Evolutionary conservation across 2,329 filamentous ascomycete genomes (phyloP), one percentile per base, ranked within the genome.

Genomic region (Paramyrothecium roridum): DNA sequence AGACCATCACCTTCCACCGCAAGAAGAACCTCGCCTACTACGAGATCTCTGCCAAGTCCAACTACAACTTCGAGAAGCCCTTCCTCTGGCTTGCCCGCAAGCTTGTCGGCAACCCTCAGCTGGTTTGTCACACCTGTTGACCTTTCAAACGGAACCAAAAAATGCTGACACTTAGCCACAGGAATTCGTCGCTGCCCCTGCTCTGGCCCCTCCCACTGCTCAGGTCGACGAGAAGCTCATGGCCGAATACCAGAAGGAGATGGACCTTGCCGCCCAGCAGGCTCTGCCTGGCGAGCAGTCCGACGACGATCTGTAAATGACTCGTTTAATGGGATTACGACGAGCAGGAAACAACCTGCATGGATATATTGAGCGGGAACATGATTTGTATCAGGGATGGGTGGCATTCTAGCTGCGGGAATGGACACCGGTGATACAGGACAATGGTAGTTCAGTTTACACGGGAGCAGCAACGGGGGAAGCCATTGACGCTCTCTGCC

Each of bases 21-120:
- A 99, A 99, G 91, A 99, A 99, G 89, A 99, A 98, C 81, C 88
- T 99, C 53, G 95, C 99, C 81, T 99, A 98, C 87, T 99, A 99
- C 85, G 95, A 98, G 70, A 98, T 98, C 76, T 97, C 92, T 46
- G 95, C 95, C 79, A 99, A 98, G 85, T 97, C 93, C 73, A 98
- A 98, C 86, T 98, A 99, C 83, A 98, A 98, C 88, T 98, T 98
- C 78, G 93, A 98, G 88, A 99, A 98, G 87, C 93, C 93, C 62
- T 98, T 99, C 91, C 89, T 98, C 69, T 98, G 95, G 95, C 89
- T 99, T 69, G 93, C 93, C 67, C 88, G 95, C 77, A 99, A 99
- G 88, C 88, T 99, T 57, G 93, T 96, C 68, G 95, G 93, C 78
- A 98, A 98, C 85, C 83, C 91, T 70, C 57, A 61, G 50, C 61